These are phyloP conservation scores for Hypoxylon sp. DNA, from an alignment of 2,329 filamentous ascomycete genomes.

Conservation along the genomic window DNA sequence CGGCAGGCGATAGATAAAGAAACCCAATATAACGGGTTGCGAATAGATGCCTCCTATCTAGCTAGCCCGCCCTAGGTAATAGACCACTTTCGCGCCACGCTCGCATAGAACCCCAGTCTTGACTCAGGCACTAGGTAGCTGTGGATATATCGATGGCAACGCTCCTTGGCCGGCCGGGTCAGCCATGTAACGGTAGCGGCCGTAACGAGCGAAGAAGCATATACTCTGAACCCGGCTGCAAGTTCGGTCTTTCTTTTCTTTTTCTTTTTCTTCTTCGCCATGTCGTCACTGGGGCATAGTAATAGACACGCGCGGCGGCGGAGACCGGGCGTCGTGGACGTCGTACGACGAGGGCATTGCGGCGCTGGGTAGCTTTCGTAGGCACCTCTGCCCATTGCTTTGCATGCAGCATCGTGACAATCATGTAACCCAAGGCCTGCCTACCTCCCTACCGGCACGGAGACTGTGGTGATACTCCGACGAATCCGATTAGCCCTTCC, in stretches of 20 bases:
- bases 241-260: not conserved
- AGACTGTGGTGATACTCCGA: not conserved
- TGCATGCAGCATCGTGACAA: not conserved
- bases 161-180: not conserved
- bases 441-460: too few relatives aligned
- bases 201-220: too few relatives aligned
- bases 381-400: too few relatives aligned
- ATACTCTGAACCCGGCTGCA: not conserved
- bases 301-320: not conserved
- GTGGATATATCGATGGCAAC: too few relatives aligned
- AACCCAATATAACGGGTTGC: not conserved
- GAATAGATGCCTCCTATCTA: not conserved
- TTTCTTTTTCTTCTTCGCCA: too few relatives aligned
- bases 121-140: too few relatives aligned
- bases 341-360: not conserved
- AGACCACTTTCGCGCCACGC: too few relatives aligned
- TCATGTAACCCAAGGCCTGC: not conserved
- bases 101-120: too few relatives aligned
- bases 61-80: not conserved
- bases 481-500: not conserved
- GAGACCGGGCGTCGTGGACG: not conserved
- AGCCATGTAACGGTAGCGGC: not conserved
- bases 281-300: not conserved
- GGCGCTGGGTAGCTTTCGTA: not conserved
- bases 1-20: not conserved